Evolutionary conservation across 2,329 filamentous ascomycete species (phyloP).

Genomic region (Penicillium sumatraense): DNA sequence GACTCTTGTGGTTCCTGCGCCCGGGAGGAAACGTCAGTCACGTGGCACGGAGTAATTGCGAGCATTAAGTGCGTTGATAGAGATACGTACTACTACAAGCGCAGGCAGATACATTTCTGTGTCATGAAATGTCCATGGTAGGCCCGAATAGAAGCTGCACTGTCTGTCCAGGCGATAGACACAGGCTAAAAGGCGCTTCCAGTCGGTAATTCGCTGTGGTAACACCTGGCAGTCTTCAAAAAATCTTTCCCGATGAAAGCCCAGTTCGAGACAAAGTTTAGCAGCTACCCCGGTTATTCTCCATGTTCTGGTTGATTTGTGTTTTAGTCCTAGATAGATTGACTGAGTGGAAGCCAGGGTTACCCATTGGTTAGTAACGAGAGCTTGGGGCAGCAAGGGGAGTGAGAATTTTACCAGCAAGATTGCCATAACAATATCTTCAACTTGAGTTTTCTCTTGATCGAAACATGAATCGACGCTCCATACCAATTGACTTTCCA

Average conservation of each 20-base stretch:
- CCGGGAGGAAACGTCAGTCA: neutral
- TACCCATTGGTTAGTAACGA: neutral
- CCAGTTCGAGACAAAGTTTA: neutral
- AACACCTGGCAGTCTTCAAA: neutral
- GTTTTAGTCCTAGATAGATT: neutral
- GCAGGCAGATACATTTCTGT: neutral
- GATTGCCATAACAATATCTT: neutral
- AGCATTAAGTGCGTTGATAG: neutral
- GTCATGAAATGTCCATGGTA: neutral
- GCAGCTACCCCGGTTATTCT: neutral
- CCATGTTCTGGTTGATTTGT: neutral
- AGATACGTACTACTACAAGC: neutral
- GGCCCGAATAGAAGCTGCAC: neutral
- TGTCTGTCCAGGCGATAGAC: neutral
- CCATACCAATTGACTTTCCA: neutral
- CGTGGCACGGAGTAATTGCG: neutral
- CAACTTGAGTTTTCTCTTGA: neutral
- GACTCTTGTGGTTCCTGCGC: neutral
- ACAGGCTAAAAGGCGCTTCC: neutral
- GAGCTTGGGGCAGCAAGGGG: neutral
- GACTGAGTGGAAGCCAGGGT: neutral
- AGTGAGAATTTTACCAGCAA: neutral
- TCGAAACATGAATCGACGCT: neutral
- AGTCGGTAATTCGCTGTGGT: neutral
- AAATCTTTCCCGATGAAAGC: neutral